Evolutionary conservation across 768 basidiomycete genomes (phyloP).

Genomic region (Amyloporia xantha): DNA sequence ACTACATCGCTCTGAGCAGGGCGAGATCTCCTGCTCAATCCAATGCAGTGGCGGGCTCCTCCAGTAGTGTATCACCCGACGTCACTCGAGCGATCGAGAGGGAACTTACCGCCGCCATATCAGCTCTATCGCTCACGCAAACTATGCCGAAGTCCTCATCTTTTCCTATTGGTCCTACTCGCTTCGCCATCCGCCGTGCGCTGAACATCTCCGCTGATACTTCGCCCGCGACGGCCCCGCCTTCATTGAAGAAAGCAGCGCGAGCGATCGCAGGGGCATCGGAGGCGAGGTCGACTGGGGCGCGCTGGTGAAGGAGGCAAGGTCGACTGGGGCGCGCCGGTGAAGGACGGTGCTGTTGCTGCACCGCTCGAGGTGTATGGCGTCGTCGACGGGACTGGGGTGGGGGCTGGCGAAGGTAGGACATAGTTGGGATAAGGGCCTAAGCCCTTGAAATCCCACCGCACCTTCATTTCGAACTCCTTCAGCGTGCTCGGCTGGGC

Average conservation of each 20-base stretch:
- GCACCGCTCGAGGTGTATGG: slow-evolving; percentile 14
- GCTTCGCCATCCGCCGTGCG: neutral
- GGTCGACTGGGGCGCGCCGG: slow-evolving; percentile 8
- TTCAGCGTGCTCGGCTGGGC: slow-evolving; percentile 49
- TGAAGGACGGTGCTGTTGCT: slow-evolving; percentile 15
- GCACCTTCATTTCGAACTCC: slow-evolving; percentile 56
- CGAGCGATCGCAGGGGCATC: slow-evolving; percentile 1
- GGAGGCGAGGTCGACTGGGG: slow-evolving; percentile 15
- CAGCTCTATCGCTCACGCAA: slow-evolving; percentile 8
- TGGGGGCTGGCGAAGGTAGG: slow-evolving; percentile 37
- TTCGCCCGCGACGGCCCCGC: neutral
- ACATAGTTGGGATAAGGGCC: slow-evolving; percentile 61
- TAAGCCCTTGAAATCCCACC: slow-evolving; percentile 49
- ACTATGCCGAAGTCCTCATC: neutral
- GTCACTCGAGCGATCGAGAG: slow-evolving; percentile 1
- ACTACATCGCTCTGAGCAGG: slow-evolving; percentile 42
- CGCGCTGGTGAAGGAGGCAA: too few relatives aligned
- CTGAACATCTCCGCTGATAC: neutral
- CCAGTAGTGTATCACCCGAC: neutral
- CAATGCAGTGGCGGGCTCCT: neutral
- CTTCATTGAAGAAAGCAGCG: neutral
- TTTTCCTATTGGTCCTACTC: neutral
- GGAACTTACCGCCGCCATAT: slow-evolving; percentile 14
- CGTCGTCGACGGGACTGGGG: slow-evolving; percentile 24
- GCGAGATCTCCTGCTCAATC: slow-evolving; percentile 20